Percentiles rank a stretch among this genome's conserved stretches.
Evolutionary conservation across 2,329 filamentous ascomycete species (phyloP).

Genomic region (Aspergillus calidoustus): DNA sequence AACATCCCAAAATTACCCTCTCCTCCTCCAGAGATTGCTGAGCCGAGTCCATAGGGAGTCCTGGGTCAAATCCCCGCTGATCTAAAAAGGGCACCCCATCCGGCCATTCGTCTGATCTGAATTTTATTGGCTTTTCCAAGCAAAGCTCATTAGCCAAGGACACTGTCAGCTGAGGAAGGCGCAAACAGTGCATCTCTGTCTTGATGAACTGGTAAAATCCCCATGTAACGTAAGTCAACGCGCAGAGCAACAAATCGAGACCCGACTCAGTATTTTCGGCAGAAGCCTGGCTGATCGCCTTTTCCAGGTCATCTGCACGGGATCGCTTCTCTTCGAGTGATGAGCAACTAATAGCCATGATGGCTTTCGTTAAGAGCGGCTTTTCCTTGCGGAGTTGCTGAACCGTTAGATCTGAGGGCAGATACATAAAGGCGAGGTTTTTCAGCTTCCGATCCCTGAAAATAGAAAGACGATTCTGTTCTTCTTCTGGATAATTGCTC

Average conservation of each 20-base stretch:
- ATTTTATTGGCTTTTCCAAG: not conserved
- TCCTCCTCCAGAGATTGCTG: not conserved
- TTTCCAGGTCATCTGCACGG: not conserved
- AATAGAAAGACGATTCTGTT: not conserved
- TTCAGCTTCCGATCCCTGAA: constrained; percentile 1
- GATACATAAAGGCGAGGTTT: constrained; percentile 2
- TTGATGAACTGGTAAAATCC: constrained; percentile 2
- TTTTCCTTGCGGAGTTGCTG: not conserved
- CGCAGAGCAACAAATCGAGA: not conserved
- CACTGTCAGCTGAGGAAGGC: constrained; percentile 1
- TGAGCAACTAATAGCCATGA: constrained; percentile 2
- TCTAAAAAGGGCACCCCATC: not conserved
- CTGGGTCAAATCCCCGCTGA: not conserved
- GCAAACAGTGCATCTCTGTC: not conserved
- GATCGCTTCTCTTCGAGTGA: not conserved
- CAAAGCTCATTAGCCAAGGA: constrained; percentile 1
- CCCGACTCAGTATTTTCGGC: not conserved
- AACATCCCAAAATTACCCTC: constrained; percentile 3
- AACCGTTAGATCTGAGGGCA: not conserved
- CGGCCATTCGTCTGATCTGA: not conserved
- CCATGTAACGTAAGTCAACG: constrained; percentile 2
- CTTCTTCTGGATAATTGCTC: not conserved
- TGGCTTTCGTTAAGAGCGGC: constrained; percentile 2
- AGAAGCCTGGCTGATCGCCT: not conserved
- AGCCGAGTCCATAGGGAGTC: not conserved